These are phyloP conservation scores for Solanum tacnaense DNA, from an alignment of 257 asterid genomes.

Conservation along the genomic window DNA sequence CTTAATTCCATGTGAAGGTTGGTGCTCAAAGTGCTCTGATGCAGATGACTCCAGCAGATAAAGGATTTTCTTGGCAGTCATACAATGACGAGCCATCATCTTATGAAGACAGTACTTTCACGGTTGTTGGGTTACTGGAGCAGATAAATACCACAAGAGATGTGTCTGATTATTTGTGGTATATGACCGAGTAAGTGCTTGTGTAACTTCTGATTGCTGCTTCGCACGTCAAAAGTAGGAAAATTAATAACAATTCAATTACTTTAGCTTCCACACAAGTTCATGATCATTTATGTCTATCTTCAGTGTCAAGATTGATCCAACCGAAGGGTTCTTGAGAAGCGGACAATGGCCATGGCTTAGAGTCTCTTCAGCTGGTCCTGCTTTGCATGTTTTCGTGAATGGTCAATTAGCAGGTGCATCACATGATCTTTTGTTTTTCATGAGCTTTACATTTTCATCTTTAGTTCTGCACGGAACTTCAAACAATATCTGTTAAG, in stretches of 20 bases:
- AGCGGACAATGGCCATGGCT: conserved; percentile 80
- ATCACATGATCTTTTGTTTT: background rate
- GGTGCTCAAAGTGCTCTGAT: conserved; percentile 89
- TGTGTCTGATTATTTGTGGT: conserved; percentile 87
- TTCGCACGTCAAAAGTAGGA: background rate
- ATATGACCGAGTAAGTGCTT: conserved; percentile 77
- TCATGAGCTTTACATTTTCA: background rate
- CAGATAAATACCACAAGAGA: conserved; percentile 95
- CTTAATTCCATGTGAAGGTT: conserved; percentile 34
- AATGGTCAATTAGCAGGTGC: conserved; percentile 10
- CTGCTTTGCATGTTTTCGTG: conserved; percentile 17
- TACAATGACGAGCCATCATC: conserved; percentile 74
- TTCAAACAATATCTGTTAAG: background rate
- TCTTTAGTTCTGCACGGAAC: background rate
- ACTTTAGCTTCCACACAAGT: background rate
- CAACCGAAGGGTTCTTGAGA: conserved; percentile 53
- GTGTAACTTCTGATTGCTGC: background rate
- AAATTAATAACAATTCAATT: background rate
- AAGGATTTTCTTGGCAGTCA: conserved; percentile 69
- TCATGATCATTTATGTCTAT: background rate
- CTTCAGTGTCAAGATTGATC: conserved; percentile 61
- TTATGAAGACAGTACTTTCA: conserved; percentile 40
- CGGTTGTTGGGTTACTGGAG: conserved; percentile 71
- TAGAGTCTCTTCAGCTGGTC: conserved; percentile 67
- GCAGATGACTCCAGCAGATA: conserved; percentile 70